phyloP scores from a whole-genome alignment of 139 green algal species.

The Edaphochlamys debaryana region DNA sequence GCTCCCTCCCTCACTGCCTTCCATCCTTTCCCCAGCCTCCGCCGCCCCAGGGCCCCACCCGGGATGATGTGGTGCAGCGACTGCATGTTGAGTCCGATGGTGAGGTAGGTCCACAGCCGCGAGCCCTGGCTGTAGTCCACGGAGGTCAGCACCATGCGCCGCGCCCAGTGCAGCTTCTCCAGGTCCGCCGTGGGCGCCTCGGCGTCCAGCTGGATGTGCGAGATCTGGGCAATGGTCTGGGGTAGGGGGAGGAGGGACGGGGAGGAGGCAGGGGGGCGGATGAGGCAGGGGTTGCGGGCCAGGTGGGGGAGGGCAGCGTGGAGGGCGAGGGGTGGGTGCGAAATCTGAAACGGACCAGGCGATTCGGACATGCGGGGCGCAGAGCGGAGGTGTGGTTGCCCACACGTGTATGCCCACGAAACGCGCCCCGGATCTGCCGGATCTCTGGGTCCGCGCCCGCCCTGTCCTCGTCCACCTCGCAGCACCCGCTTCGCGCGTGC shows the following conservation, averaged over 20 bases:
- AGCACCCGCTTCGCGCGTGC: too few relatives aligned
- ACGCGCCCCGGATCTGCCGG: too few relatives aligned
- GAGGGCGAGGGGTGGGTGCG: background rate
- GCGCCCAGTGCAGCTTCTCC: slow-evolving; percentile 23
- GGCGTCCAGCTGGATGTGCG: slow-evolving; percentile 32
- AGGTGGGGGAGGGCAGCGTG: too few relatives aligned
- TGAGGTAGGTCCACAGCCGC: slow-evolving; percentile 16
- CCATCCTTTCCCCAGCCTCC: too few relatives aligned
- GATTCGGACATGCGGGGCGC: too few relatives aligned
- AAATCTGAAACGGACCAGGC: background rate
- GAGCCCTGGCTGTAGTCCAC: slow-evolving; percentile 22
- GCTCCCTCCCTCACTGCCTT: too few relatives aligned
- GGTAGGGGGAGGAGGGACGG: background rate
- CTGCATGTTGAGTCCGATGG: slow-evolving; percentile 41
- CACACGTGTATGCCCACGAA: too few relatives aligned
- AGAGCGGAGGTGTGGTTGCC: too few relatives aligned
- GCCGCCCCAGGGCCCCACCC: too few relatives aligned
- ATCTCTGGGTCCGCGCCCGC: too few relatives aligned
- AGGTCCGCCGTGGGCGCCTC: slow-evolving; percentile 12
- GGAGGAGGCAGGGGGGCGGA: background rate
- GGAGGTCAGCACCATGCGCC: slow-evolving; percentile 13
- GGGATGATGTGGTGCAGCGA: slow-evolving; percentile 30
- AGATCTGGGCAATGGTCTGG: slow-evolving; percentile 24
- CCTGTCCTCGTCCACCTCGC: too few relatives aligned
- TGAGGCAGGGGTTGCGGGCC: background rate